Evolutionary conservation across 352 stramenopile genomes (phyloP).

Genomic region (Pythium oligandrum): DNA sequence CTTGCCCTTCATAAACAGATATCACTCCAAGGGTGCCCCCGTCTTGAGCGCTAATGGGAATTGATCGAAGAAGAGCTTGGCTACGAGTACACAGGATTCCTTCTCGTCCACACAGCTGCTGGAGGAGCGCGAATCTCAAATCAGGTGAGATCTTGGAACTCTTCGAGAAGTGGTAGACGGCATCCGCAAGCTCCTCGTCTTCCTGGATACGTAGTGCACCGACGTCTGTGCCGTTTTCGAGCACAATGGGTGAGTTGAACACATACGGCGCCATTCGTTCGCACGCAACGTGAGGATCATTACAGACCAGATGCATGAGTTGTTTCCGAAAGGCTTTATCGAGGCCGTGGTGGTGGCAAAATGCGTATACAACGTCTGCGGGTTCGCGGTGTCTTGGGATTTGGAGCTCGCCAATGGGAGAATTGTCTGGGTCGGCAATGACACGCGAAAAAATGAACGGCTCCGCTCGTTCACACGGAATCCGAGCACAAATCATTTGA

Average conservation of each 20-base stretch:
- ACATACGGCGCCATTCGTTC: constrained; percentile 35
- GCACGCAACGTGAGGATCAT: constrained; percentile 48
- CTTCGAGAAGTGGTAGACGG: constrained; percentile 47
- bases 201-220: constrained; percentile 42
- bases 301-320: constrained; percentile 44
- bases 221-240: constrained; percentile 39
- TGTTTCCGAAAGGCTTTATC: constrained; percentile 34
- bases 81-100: constrained; percentile 57
- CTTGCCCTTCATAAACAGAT: constrained; percentile 61
- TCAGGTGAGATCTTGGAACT: constrained; percentile 44
- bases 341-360: constrained; percentile 31
- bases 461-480: constrained; percentile 30
- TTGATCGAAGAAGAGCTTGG: constrained; percentile 43
- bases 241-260: constrained; percentile 45
- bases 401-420: constrained; percentile 37
- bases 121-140: constrained; percentile 42
- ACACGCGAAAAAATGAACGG: constrained; percentile 49
- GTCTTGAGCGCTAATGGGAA: constrained; percentile 30
- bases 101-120: constrained; percentile 48
- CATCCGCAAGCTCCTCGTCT: constrained; percentile 68
- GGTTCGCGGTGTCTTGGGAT: constrained; percentile 51
- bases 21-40: constrained; percentile 37
- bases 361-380: constrained; percentile 43
- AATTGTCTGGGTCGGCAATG: constrained; percentile 26
- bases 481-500: constrained; percentile 23